These are phyloP conservation scores for Penicillium cataractarum DNA, from an alignment of 495 filamentous ascomycete species.

Conservation along the genomic window DNA sequence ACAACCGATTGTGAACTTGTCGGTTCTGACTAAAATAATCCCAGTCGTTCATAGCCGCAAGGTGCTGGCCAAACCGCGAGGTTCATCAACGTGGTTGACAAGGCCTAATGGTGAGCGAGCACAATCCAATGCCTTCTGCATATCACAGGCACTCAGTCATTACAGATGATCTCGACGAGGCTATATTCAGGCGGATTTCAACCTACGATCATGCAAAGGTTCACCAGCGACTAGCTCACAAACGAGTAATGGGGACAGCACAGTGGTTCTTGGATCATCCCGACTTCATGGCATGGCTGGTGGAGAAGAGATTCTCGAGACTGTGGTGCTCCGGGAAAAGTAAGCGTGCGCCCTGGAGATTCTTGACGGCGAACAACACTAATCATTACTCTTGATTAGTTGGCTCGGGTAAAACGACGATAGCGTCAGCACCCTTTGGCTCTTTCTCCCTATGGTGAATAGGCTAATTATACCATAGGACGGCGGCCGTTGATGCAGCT, in stretches of 20 bases:
- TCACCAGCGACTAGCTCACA: conserved; percentile 22
- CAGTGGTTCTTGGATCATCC: conserved; percentile 29
- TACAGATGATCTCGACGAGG: background rate
- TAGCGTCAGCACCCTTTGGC: conserved; percentile 23
- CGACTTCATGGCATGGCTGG: conserved; percentile 25
- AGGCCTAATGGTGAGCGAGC: background rate
- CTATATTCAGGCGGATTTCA: conserved; percentile 16
- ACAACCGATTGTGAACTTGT: background rate
- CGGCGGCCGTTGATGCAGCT: background rate
- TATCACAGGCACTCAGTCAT: background rate
- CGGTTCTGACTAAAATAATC: background rate
- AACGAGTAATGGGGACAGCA: conserved; percentile 24
- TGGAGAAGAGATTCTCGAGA: conserved; percentile 12
- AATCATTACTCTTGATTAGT: conserved; percentile 20
- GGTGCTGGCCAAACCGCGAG: background rate
- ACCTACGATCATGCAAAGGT: conserved; percentile 27
- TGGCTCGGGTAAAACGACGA: conserved; percentile 33
- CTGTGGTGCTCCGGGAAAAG: conserved; percentile 35
- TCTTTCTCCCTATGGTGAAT: background rate
- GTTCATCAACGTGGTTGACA: background rate
- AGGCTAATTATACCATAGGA: background rate
- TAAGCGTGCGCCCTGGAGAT: conserved; percentile 12
- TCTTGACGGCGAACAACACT: conserved; percentile 4
- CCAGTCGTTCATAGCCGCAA: background rate
- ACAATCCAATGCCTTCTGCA: background rate